phyloP scores from a whole-genome alignment of 805 yeast species.

The Yamadazyma sp. region DNA sequence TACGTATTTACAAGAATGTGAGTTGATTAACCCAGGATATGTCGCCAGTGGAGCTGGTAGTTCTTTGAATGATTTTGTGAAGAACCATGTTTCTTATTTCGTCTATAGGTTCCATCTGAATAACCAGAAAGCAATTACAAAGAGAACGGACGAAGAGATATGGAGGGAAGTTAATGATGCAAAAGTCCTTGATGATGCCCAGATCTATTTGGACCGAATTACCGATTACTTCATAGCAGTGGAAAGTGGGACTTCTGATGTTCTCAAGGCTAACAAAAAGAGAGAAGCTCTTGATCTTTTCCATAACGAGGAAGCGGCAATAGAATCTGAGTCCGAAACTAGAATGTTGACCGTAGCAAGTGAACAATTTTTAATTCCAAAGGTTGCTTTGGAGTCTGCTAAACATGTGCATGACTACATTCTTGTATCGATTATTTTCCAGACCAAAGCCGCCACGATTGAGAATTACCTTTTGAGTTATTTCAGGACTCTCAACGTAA shows the following conservation, averaged over 20 bases:
- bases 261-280: conserved; percentile 29
- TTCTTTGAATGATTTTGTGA: conserved; percentile 61
- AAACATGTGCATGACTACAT: conserved; percentile 50
- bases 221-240: conserved; percentile 25
- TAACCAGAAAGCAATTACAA: conserved; percentile 46
- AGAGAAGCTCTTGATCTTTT: conserved; percentile 24
- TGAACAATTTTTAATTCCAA: conserved; percentile 32
- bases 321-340: conserved; percentile 1
- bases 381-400: conserved; percentile 22
- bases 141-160: conserved; percentile 59
- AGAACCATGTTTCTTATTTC: conserved; percentile 64
- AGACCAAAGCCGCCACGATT: conserved; percentile 38
- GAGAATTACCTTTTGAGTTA: conserved; percentile 46
- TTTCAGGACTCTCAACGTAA: conserved; percentile 49
- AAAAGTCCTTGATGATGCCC: conserved; percentile 28
- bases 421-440: conserved; percentile 56
- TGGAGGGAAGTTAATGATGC: conserved; percentile 78
- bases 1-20: conserved; percentile 79
- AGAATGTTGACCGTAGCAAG: conserved; percentile 16
- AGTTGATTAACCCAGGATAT: conserved; percentile 70
- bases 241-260: conserved; percentile 21
- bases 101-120: conserved; percentile 54
- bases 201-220: conserved; percentile 25
- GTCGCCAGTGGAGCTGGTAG: conserved; percentile 50
- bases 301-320: conserved; percentile 9